Evolutionary conservation across 257 asterid genomes (phyloP).

Genomic region (Verbena officinalis): DNA sequence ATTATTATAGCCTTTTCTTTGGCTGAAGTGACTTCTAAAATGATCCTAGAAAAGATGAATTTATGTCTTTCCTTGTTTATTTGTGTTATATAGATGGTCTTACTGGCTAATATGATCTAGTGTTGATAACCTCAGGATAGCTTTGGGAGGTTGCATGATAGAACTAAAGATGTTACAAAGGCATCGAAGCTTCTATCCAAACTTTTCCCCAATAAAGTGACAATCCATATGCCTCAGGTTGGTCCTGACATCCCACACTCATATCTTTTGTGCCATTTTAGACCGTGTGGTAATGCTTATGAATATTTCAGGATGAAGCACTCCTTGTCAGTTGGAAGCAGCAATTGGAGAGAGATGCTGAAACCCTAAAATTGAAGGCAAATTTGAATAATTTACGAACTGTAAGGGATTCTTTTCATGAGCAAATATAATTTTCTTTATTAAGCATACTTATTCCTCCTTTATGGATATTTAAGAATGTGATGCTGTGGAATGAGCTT

Average conservation of each 20-base stretch:
- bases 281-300: conserved; percentile 30
- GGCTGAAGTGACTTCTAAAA: conserved; percentile 12
- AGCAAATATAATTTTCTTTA: neutral
- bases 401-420: conserved; percentile 48
- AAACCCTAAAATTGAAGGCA: conserved; percentile 73
- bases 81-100: conserved; percentile 19
- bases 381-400: conserved; percentile 73
- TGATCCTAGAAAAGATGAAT: conserved; percentile 8
- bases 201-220: conserved; percentile 88
- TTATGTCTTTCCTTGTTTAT: conserved; percentile 26
- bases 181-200: conserved; percentile 75
- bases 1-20: conserved; percentile 2
- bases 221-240: conserved; percentile 86
- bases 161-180: conserved; percentile 77
- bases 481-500: conserved; percentile 20
- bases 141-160: conserved; percentile 82
- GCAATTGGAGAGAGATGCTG: conserved; percentile 84
- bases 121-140: conserved; percentile 59
- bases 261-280: conserved; percentile 20
- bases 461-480: neutral
- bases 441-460: neutral
- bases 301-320: conserved; percentile 70
- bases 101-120: conserved; percentile 30
- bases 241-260: conserved; percentile 25
- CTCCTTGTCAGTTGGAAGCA: conserved; percentile 82